Base-by-base conservation (phyloP, 768 basidiomycete genomes). In the Suillus clintonianus region DNA sequence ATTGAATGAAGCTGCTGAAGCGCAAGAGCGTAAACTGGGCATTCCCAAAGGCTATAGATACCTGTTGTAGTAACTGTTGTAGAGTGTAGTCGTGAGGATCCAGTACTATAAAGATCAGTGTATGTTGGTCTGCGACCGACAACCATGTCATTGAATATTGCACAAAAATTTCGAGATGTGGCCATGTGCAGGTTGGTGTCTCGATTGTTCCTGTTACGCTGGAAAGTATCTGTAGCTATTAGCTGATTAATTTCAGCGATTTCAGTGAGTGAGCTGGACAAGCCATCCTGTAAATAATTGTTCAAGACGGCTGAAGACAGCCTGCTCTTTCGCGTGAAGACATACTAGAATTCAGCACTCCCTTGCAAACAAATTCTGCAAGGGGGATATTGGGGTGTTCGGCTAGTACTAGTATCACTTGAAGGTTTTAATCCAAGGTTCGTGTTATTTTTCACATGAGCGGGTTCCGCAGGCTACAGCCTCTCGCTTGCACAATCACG, bases 31-130 rank as follows among this genome's bases (percentile, higher is more conserved):
- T 61, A 72, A 74, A 53, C 68, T 72, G 42, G 68, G 71, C 14
- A 71, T 71, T 54, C 71, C 69, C 45, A 74, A 74, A 62, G 80
- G 79, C 14, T 79, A 77, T 66, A 76, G 82, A 69, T 85, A 83
- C 68, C 74, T 81, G 47, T 70, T 84, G 51, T 85, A 55, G n/a
- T 14, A 24, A 9, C 22, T 15, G n/a, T 8, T n/a, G 3, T 34
- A 4, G 17, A 47, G 45, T 47, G 45, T 27, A 15, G 53, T 14
- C n/a, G 17, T 5, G 11, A 36, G 36, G 36, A 36, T 36, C 36
- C 36, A 36, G 36, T 36, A 27, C 27, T n/a, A n/a, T n/a, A n/a
- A n/a, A n/a, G n/a, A n/a, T n/a, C 27, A 27, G 11, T 22, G 45
- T 47, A 15, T 51, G 27, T 4, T 30, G 8, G 50, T 17, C 27